Percentiles rank a stretch among this genome's conserved stretches.
Conservation (phyloP, 1,284 basidiomycete genomes). For the Amylostereum chailletii region DNA sequence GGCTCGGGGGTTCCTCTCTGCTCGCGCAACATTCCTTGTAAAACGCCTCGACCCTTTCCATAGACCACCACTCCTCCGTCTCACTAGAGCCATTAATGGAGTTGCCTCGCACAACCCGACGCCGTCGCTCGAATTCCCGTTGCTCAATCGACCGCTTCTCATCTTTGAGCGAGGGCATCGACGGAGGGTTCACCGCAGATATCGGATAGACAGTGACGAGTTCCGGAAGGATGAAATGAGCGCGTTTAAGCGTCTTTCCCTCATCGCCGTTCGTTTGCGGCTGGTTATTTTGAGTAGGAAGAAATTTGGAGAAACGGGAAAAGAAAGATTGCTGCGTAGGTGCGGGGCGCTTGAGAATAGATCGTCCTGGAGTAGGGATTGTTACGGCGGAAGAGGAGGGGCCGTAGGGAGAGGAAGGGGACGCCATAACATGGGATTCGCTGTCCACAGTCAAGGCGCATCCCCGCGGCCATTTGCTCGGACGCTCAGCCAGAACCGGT, state of each 20-base stretch:
- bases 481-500: too few species aligned
- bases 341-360: slow-evolving; percentile 71
- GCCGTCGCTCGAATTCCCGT: slow-evolving; percentile 53
- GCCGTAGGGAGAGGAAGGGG: slow-evolving; percentile 30
- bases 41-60: slow-evolving; percentile 73
- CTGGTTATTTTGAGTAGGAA: slow-evolving; percentile 36
- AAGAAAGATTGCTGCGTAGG: slow-evolving; percentile 61
- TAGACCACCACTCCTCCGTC: slow-evolving; percentile 66
- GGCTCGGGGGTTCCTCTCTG: slow-evolving; percentile 64
- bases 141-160: slow-evolving; percentile 66
- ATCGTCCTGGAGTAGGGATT: slow-evolving; percentile 67
- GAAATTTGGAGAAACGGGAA: slow-evolving; percentile 58
- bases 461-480: too few species aligned
- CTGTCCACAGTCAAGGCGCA: too few species aligned
- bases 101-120: slow-evolving; percentile 50
- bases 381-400: slow-evolving; percentile 72
- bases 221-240: slow-evolving; percentile 79
- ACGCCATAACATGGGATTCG: slow-evolving; percentile 13
- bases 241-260: slow-evolving; percentile 61
- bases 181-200: slow-evolving; percentile 71
- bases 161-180: slow-evolving; percentile 63
- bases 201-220: slow-evolving; percentile 83
- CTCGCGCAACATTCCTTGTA: slow-evolving; percentile 76
- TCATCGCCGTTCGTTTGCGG: slow-evolving; percentile 25
- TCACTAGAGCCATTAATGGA: slow-evolving; percentile 24